Evolutionary conservation across 169 alveolate genomes (phyloP).

Genomic region (Eimeria praecox): DNA sequence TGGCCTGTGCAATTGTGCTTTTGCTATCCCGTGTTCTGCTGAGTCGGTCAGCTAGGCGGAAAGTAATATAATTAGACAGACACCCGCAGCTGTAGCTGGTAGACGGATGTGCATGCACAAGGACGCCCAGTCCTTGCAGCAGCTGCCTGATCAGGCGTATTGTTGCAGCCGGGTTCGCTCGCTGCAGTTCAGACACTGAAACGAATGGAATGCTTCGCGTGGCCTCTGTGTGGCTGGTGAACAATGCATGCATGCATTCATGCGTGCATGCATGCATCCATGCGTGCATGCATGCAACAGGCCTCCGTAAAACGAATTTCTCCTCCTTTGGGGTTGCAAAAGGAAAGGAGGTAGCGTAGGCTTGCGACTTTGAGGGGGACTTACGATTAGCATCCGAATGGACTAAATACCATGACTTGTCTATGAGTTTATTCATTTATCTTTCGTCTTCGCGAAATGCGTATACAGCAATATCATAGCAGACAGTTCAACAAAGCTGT

Average conservation of each 20-base stretch:
- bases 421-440: background rate
- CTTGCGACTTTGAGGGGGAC: conserved; percentile 22
- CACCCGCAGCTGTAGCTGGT: background rate
- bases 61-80: background rate
- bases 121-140: background rate
- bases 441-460: background rate
- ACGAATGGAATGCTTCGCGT: background rate
- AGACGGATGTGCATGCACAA: background rate
- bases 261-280: background rate
- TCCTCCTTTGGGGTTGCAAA: background rate
- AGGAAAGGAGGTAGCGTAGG: background rate
- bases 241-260: conserved; percentile 51
- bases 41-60: background rate
- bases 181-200: conserved; percentile 14
- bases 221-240: background rate
- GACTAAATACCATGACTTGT: conserved; percentile 6
- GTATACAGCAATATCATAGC: background rate
- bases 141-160: background rate
- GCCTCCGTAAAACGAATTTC: background rate
- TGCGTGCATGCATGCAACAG: background rate
- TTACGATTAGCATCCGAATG: background rate
- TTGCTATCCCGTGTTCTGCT: background rate
- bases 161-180: background rate
- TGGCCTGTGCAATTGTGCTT: background rate
- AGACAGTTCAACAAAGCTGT: background rate